A percentile compares a stretch with the other conserved stretches of the same genome.
Conservation (phyloP, 345 rosid genomes). For the Pistacia atlantica region DNA sequence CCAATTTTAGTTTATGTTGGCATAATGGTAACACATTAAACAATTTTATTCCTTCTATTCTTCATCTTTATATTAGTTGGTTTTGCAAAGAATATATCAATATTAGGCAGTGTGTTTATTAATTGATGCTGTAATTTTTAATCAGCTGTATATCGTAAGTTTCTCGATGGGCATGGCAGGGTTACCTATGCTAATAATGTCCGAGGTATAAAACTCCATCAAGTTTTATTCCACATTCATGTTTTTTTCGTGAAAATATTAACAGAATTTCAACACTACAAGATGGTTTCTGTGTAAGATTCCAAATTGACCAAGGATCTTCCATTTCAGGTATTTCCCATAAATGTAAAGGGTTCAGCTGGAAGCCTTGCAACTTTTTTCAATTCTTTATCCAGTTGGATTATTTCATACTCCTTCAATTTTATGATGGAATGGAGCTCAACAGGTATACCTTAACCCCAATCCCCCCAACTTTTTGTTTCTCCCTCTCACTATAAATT, state of each 20-base stretch:
- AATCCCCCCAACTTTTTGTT: background rate
- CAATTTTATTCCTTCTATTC: too few relatives aligned
- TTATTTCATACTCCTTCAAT: slow-evolving; percentile 47
- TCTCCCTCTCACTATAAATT: background rate
- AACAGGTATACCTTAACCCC: slow-evolving; percentile 32
- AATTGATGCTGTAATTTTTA: background rate
- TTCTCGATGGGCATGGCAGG: slow-evolving; percentile 24
- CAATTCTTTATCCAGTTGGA: slow-evolving; percentile 27
- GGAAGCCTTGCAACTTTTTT: background rate
- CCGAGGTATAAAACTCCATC: background rate
- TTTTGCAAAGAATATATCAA: background rate
- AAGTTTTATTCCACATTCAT: background rate
- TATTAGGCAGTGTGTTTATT: background rate
- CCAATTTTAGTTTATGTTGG: slow-evolving; percentile 32
- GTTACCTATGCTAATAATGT: slow-evolving; percentile 15
- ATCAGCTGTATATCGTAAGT: slow-evolving; percentile 17
- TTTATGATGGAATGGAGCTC: slow-evolving; percentile 56
- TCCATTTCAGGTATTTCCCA: slow-evolving; percentile 1
- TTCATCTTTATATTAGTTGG: too few relatives aligned
- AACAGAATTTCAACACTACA: background rate
- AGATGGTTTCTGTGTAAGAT: background rate
- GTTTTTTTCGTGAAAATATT: background rate
- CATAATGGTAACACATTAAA: background rate
- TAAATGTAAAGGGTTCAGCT: background rate
- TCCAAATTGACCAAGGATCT: background rate